Base-by-base conservation (phyloP, 2,329 filamentous ascomycete genomes). In the Diaporthe velutina region DNA sequence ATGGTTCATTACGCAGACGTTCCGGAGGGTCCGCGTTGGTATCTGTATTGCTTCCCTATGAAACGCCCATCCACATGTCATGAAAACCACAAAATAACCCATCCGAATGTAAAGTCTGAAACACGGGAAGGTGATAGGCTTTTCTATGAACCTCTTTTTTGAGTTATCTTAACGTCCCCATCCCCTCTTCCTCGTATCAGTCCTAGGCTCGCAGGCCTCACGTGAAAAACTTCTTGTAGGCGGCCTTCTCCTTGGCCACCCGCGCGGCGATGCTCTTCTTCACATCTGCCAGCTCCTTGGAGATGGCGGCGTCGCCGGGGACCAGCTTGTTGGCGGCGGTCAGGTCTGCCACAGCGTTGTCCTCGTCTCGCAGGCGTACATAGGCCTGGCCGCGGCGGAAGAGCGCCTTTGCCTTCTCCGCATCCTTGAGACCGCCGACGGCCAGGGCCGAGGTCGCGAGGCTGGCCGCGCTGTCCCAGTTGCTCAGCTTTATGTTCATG, bases 191-290 rank as follows among this genome's bases (percentile, higher is more conserved):
- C 50, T 50, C 52, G 54, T 52, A 50, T 72, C 52, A 61, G 71
- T 30, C 30, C 74, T n/a, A 22, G 33, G 33, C 17, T 22, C n/a
- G 25, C 35, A 10, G n/a, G 35, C 30, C 45, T 84, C 81, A 92
- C 54, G 87, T 83, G 82, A 98, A 98, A 85, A 97, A 97, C 87
- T 98, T 98, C 87, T 93, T 94, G 83, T 96, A 98, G 8, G 93
- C 93, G 79, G 94, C 95, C 90, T 96, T 97, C 88, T 98, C 95
- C 90, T 96, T 98, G 83, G 94, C 93, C 76, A 91, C 89, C 76
- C 93, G 90, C 74, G 93, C 94, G 15, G 91, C 89, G 35, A 93
- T 90, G 79, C 89, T 91, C 86, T 93, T 93, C 90, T 96, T 98
- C 70, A 97, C 92, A n/a, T 88, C 85, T 25, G 90, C 89, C 72